These are phyloP conservation scores for Eucalyptus guilfoylei DNA, from an alignment of 345 rosid genomes.

Conservation along the genomic window DNA sequence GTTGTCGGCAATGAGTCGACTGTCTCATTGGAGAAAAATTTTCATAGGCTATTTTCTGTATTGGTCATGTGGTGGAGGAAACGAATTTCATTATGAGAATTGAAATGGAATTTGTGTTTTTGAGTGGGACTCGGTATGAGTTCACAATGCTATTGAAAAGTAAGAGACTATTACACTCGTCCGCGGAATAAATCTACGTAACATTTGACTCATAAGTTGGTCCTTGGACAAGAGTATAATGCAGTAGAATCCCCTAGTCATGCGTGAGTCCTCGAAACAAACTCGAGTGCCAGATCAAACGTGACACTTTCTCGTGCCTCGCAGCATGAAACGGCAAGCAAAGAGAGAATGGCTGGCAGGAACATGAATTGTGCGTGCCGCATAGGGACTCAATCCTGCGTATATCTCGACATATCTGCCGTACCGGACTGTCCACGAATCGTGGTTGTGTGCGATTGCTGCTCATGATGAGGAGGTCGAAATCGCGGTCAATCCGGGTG, in stretches of 20 bases:
- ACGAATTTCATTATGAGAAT: neutral
- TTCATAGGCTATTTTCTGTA: neutral
- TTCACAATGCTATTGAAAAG: neutral
- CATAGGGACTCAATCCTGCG: neutral
- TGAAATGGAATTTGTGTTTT: neutral
- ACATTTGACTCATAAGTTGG: neutral
- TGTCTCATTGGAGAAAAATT: neutral
- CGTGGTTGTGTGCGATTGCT: neutral
- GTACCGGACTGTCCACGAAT: neutral
- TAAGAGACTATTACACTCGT: neutral
- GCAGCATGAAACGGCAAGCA: neutral
- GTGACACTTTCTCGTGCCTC: neutral
- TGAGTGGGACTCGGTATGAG: neutral
- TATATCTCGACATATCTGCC: neutral
- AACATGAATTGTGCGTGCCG: neutral
- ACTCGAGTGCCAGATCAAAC: neutral
- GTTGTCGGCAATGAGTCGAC: neutral
- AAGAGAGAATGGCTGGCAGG: neutral
- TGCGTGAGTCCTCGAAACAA: neutral
- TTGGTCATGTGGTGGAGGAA: neutral
- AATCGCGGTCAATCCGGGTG: neutral
- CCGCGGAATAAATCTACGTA: neutral
- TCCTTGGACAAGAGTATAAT: neutral
- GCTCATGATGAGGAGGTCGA: neutral
- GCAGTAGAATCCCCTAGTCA: neutral